Base-by-base conservation (phyloP, 2,329 filamentous ascomycete species). In the Aspergillus sp. region DNA sequence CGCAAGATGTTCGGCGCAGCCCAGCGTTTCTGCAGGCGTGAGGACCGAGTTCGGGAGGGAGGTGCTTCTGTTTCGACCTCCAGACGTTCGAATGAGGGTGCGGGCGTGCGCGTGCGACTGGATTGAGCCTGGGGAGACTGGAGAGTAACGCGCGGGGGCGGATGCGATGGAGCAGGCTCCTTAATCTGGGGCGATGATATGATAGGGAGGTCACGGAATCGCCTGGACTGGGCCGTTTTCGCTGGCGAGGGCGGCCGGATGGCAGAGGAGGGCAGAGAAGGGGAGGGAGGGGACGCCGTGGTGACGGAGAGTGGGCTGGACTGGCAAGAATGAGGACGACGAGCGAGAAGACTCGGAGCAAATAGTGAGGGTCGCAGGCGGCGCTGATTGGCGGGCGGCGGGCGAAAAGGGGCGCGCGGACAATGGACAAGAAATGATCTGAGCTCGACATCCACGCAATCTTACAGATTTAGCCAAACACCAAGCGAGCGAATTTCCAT, bases 111-210 rank as follows among this genome's bases (percentile, higher is more conserved):
- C n/a, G 27, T 41, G 27, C 27, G 9, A 30, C 27, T 30, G 27
- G 8, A 11, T 30, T 30, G 27, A 24, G 56, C 49, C 41, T 47
- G 62, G 51, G 60, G 61, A 47, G 54, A 56, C 47, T 64, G 52
- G 55, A 59, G 56, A 9, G 64, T 58, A 55, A 30, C 27, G 27
- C 45, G 56, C 41, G 52, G 56, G 57, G 57, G 53, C 49, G 56
- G 41, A 57, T 61, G 56, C 56, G 54, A 60, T 47, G 54, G 39
- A 53, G 34, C 27, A 51, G 61, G 56, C 56, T 45, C 45, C 75
- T 76, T 67, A 70, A 68, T 64, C 74, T 71, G 64, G 70, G 73
- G 64, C 73, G 75, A 65, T 73, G 75, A 70, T 71, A 73, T 40
- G 59, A 66, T 45, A 58, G 56, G 63, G 60, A 61, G 47, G 61